phyloP scores from a whole-genome alignment of 78 protist species.

The Chrysochromulina tobinii region DNA sequence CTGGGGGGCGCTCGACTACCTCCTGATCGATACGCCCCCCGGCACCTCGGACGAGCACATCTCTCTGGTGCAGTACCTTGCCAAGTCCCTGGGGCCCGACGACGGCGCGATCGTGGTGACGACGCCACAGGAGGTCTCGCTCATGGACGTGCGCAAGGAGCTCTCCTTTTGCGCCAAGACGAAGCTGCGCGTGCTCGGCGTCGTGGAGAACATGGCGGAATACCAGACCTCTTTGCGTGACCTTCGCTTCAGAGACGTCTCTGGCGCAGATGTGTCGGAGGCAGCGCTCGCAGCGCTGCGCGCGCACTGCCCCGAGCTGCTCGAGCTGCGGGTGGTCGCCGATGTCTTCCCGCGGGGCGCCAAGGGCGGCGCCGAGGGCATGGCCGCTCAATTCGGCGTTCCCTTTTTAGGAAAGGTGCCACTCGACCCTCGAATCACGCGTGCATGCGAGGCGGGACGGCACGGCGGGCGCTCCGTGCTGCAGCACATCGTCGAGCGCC shows the following conservation, averaged over 20 bases:
- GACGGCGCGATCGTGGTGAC: conserved; percentile 96
- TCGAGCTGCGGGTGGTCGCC: not conserved
- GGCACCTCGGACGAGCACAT: conserved; percentile 99
- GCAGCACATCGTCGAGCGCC: no score
- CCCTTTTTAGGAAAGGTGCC: conserved; percentile 71
- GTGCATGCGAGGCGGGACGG: conserved; percentile 49
- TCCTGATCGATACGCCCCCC: conserved; percentile 98
- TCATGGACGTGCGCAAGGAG: conserved; percentile 90
- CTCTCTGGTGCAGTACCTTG: conserved; percentile 78
- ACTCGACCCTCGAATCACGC: conserved; percentile 59
- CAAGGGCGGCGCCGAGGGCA: conserved; percentile 27
- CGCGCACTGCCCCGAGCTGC: not conserved
- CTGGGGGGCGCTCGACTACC: conserved; percentile 96
- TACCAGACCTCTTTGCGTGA: not conserved
- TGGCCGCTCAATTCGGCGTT: conserved; percentile 34
- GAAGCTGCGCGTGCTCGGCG: conserved; percentile 84
- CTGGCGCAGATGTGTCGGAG: not conserved
- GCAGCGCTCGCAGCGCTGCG: not conserved
- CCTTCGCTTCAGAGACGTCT: not conserved
- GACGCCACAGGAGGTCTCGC: conserved; percentile 93
- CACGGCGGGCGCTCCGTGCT: no score
- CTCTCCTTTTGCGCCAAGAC: conserved; percentile 89
- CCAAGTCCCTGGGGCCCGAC: conserved; percentile 1
- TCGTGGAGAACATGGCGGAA: conserved; percentile 98
- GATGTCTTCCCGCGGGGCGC: not conserved